A percentile compares a stretch with the other conserved stretches of the same genome.
Conservation (phyloP, 164 flowering plant species). For the Magnolia kwangsiensis region DNA sequence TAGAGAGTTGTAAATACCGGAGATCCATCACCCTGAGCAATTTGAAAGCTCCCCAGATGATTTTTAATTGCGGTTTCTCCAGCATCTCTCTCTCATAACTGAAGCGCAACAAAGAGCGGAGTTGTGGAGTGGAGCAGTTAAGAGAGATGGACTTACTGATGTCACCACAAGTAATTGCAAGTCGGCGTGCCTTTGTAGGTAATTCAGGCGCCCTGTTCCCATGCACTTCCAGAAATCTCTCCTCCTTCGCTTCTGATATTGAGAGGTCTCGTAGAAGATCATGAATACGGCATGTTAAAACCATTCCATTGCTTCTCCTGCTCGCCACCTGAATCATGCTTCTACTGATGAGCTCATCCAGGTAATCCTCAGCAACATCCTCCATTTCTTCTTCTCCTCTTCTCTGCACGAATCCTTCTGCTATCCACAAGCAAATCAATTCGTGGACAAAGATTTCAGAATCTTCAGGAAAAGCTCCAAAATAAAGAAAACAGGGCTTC, state of each 20-base stretch:
- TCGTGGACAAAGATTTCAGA: not conserved
- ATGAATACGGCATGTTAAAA: not conserved
- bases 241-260: not conserved
- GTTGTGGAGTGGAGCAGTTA: not conserved
- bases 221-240: not conserved
- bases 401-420: not conserved
- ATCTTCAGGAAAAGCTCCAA: no score
- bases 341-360: not conserved
- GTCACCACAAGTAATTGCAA: not conserved
- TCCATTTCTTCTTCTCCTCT: not conserved
- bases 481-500: no score
- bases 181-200: not conserved
- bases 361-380: slow-evolving; percentile 1
- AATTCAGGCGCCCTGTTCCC: not conserved
- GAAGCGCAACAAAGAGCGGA: not conserved
- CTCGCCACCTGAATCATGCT: not conserved
- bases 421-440: not conserved
- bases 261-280: slow-evolving; percentile 1
- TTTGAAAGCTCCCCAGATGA: not conserved
- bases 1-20: not conserved
- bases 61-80: no score
- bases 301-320: not conserved
- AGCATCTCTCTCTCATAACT: not conserved
- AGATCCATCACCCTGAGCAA: not conserved
- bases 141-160: not conserved